Base-by-base conservation (phyloP, 768 basidiomycete genomes). In the Amanita pallidorosea region DNA sequence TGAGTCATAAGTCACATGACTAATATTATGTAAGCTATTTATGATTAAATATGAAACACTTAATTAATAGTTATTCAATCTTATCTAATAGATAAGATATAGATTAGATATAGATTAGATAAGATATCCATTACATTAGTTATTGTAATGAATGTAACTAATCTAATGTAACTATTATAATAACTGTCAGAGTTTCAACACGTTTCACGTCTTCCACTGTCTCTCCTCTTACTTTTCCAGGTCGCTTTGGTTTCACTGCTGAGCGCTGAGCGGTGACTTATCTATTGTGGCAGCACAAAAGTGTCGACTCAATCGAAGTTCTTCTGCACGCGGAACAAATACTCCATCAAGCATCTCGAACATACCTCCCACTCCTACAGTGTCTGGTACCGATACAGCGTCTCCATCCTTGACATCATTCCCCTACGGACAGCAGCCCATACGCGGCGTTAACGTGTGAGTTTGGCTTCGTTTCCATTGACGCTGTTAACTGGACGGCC, bases 371-470 rank as follows among this genome's bases (percentile, higher is more conserved):
- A 27, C 40, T 13, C n/a, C n/a, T 13, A 34, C 49, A 34, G n/a
- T 4, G 18, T 44, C 50, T 33, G 49, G 23, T 33, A 27, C 23
- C 31, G n/a, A 42, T 33, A 5, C 18, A n/a, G 8, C 43, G 4
- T 9, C 42, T 2, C 34, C 43, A 5, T 43, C 51, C 7, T 12
- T 22, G 27, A 37, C 51, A 12, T 35, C 52, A n/a, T 53, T 53
- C 40, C 37, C 15, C 8, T 53, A 53, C 20, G 51, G 51, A n/a
- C 38, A 46, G n/a, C 44, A 52, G 7, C 70, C 67, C 23, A 70
- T 82, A 48, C 69, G 80, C 15, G 81, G 80, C 17, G 81, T 83
- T 6, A 82, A 82, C 57, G 60, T 82, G 81, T 81, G 56, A 56
- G 80, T 73, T 5, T n/a, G 41, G 4, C 18, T 40, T 41, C 35